Conservation (phyloP, 1,284 basidiomycete species). For the Vanrija humicola region DNA sequence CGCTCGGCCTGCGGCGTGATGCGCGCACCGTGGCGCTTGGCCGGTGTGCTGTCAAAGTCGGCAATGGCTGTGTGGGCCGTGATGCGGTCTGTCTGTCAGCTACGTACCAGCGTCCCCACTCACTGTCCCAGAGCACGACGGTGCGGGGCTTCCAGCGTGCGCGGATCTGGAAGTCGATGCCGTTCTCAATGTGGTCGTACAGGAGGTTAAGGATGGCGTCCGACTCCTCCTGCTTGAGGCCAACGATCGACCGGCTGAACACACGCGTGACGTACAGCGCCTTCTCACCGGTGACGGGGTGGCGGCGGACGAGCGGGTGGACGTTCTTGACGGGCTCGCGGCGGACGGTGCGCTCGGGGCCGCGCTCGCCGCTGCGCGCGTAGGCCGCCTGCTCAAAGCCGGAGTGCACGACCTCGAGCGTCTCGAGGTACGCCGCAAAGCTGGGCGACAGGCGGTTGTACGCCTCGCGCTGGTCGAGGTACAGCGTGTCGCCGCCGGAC, state of each 20-base stretch:
- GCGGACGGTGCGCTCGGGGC: conserved; percentile 51
- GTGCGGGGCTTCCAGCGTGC: conserved; percentile 52
- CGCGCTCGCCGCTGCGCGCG: conserved; percentile 51
- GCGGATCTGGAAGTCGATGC: conserved; percentile 54
- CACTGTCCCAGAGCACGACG: conserved; percentile 55
- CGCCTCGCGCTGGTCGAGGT: conserved; percentile 49
- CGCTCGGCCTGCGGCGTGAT: conserved; percentile 79
- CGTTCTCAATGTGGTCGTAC: conserved; percentile 53
- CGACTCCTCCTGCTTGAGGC: conserved; percentile 64
- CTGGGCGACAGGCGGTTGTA: conserved; percentile 67
- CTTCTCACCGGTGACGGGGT: conserved; percentile 44
- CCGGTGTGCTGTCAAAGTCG: conserved; percentile 63
- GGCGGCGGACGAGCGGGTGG: conserved; percentile 47
- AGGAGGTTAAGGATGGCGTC: conserved; percentile 62
- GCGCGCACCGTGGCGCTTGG: conserved; percentile 70
- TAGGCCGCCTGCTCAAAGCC: conserved; percentile 60
- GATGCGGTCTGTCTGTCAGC: conserved; percentile 25
- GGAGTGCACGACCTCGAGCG: conserved; percentile 61
- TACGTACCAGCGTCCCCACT: conserved; percentile 5
- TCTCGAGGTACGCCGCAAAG: conserved; percentile 63
- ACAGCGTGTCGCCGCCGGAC: conserved; percentile 74
- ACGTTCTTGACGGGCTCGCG: conserved; percentile 65
- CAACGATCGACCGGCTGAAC: conserved; percentile 63
- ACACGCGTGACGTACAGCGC: conserved; percentile 51
- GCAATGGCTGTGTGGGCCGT: conserved; percentile 67